These are phyloP conservation scores for Fusarium chlamydosporum DNA, from an alignment of 2,329 filamentous ascomycete species.

Conservation along the genomic window DNA sequence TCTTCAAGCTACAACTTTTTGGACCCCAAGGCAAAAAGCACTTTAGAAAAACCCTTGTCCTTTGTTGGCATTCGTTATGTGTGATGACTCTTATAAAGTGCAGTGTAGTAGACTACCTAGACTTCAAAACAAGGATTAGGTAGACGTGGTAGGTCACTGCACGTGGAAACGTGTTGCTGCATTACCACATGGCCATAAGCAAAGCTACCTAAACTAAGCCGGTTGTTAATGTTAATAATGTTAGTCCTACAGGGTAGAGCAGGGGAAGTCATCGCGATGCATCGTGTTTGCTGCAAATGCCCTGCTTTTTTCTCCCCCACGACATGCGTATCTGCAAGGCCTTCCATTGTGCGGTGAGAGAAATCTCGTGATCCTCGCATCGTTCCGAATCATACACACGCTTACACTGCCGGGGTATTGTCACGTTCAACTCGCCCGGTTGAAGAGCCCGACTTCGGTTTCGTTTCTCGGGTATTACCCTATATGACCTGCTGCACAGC, in stretches of 20 bases:
- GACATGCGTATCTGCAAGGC: constrained; percentile 8
- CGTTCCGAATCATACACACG: not conserved
- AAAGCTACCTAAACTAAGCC: constrained; percentile 4
- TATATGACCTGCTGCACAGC: not conserved
- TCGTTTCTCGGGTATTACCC: constrained; percentile 1
- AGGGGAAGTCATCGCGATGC: not conserved
- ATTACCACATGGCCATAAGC: constrained; percentile 12
- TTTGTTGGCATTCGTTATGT: constrained; percentile 7
- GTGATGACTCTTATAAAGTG: not conserved
- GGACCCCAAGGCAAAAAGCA: constrained; percentile 4
- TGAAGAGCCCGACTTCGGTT: not conserved
- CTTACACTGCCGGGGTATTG: not conserved
- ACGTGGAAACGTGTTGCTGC: constrained; percentile 15
- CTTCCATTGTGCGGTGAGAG: constrained; percentile 4
- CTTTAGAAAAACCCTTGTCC: not conserved
- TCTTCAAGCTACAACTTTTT: not conserved
- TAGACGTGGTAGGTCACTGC: constrained; percentile 10
- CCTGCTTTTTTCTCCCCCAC: constrained; percentile 7
- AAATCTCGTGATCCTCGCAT: constrained; percentile 22
- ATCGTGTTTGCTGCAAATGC: constrained; percentile 1
- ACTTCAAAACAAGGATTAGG: not conserved
- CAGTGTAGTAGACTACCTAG: not conserved
- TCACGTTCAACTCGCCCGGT: constrained; percentile 1
- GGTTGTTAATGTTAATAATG: too few species aligned
- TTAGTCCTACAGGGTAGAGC: not conserved